These are phyloP conservation scores for Mentha longifolia DNA, from an alignment of 257 asterid genomes.

Conservation along the genomic window DNA sequence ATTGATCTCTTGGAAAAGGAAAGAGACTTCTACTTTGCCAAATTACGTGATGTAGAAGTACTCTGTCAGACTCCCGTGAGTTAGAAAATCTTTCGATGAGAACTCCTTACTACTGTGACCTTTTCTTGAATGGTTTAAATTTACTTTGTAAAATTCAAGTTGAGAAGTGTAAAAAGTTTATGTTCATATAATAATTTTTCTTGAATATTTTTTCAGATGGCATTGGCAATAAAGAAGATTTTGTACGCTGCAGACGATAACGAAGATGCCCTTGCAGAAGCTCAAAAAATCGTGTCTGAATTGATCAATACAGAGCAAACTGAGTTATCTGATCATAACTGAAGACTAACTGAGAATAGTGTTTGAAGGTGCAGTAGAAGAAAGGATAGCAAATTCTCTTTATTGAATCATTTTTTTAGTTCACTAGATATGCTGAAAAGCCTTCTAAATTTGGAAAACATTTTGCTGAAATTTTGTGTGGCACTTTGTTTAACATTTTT, in stretches of 20 bases:
- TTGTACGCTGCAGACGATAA: slow-evolving; percentile 78
- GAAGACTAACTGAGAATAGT: slow-evolving; percentile 27
- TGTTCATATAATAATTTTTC: background rate
- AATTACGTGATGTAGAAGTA: slow-evolving; percentile 79
- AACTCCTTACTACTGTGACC: background rate
- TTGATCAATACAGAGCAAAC: slow-evolving; percentile 39
- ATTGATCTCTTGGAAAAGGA: slow-evolving; percentile 85
- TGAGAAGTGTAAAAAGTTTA: background rate
- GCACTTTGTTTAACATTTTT: slow-evolving; percentile 15
- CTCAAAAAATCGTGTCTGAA: slow-evolving; percentile 62
- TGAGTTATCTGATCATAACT: slow-evolving; percentile 36
- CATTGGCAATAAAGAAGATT: slow-evolving; percentile 71
- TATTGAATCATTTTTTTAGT: background rate
- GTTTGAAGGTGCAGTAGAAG: background rate
- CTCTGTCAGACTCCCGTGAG: slow-evolving; percentile 80
- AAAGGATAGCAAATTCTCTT: slow-evolving; percentile 4
- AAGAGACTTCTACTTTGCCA: slow-evolving; percentile 89
- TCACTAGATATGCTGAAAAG: slow-evolving; percentile 16
- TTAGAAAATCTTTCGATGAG: slow-evolving; percentile 65
- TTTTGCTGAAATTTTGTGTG: background rate
- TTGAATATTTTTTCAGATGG: slow-evolving; percentile 49
- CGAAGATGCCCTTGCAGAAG: slow-evolving; percentile 74
- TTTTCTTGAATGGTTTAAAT: background rate
- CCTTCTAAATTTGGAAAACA: slow-evolving; percentile 16
- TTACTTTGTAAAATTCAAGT: background rate